Conservation (phyloP, 2,329 filamentous ascomycete genomes). For the Sarocladium oryzae region DNA sequence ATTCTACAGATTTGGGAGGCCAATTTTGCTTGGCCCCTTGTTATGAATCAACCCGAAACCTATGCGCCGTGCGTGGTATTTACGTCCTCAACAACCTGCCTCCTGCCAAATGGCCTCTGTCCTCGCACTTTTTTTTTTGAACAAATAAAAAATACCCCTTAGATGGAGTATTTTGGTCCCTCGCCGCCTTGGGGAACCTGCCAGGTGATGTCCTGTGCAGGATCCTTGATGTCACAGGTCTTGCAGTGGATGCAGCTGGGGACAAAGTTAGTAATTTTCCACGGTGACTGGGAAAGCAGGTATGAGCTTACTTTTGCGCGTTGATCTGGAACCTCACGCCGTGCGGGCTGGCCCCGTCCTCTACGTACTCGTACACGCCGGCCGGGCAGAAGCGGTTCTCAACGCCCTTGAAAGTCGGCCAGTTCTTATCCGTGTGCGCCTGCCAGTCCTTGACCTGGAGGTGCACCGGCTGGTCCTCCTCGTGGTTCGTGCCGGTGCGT, state of each 20-base stretch:
- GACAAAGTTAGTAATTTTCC: slow-evolving; percentile 6
- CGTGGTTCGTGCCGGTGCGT: slow-evolving; percentile 94
- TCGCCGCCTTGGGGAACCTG: slow-evolving; percentile 89
- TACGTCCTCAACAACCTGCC: too few relatives aligned
- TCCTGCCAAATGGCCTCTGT: too few relatives aligned
- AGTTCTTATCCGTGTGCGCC: slow-evolving; percentile 74
- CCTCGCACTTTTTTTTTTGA: too few relatives aligned
- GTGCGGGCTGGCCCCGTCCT: slow-evolving; percentile 78
- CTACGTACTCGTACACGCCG: slow-evolving; percentile 95
- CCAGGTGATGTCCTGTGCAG: slow-evolving; percentile 96
- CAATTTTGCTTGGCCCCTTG: too few relatives aligned
- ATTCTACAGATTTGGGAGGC: too few relatives aligned
- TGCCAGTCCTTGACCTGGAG: slow-evolving; percentile 95
- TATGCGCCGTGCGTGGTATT: slow-evolving; percentile 1
- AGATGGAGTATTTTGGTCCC: slow-evolving; percentile 62
- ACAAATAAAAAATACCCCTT: background rate
- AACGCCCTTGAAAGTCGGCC: slow-evolving; percentile 81
- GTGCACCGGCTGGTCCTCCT: slow-evolving; percentile 96
- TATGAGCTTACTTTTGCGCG: slow-evolving; percentile 77
- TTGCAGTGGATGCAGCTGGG: slow-evolving; percentile 96
- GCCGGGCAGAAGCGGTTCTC: slow-evolving; percentile 97
- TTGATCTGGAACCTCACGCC: slow-evolving; percentile 98
- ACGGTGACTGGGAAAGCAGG: background rate
- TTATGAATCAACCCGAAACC: background rate
- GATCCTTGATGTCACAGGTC: slow-evolving; percentile 98